Evolutionary conservation across 352 stramenopile genomes (phyloP).

Genomic region (Phytophthora niederhauseri): DNA sequence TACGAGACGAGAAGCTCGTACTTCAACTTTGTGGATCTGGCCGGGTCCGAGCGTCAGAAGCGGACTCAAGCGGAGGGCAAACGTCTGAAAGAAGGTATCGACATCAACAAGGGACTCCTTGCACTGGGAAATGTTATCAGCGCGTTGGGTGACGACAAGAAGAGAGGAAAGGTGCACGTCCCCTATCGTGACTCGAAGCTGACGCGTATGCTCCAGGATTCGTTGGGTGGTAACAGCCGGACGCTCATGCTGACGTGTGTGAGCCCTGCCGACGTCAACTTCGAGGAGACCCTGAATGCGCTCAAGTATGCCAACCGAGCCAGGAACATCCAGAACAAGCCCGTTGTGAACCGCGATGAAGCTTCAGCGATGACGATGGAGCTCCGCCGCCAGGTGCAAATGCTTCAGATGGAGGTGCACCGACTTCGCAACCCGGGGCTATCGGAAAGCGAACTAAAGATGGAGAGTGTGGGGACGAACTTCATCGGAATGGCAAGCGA

Average conservation of each 20-base stretch:
- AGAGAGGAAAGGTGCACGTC: constrained; percentile 91
- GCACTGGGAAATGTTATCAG: constrained; percentile 98
- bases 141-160: constrained; percentile 93
- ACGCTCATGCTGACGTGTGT: constrained; percentile 95
- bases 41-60: constrained; percentile 94
- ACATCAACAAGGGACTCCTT: constrained; percentile 99
- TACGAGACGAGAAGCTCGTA: constrained; percentile 85
- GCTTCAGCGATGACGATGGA: constrained; percentile 73
- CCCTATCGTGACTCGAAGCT: constrained; percentile 96
- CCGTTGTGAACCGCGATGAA: constrained; percentile 87
- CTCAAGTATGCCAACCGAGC: constrained; percentile 93
- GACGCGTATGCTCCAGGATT: constrained; percentile 94
- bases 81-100: constrained; percentile 95
- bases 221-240: constrained; percentile 90
- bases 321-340: constrained; percentile 92
- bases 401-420: constrained; percentile 85
- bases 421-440: constrained; percentile 81
- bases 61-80: constrained; percentile 94
- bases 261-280: constrained; percentile 91
- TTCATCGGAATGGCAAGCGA: constrained; percentile 72
- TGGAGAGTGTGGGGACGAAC: constrained; percentile 60
- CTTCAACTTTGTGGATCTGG: constrained; percentile 94
- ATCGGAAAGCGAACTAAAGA: constrained; percentile 80
- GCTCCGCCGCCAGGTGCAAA: constrained; percentile 77
- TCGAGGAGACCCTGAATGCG: constrained; percentile 92